Percentiles rank a stretch among this genome's conserved stretches.
phyloP scores from a whole-genome alignment of 164 flowering plant species.

The Hamamelis virginiana region DNA sequence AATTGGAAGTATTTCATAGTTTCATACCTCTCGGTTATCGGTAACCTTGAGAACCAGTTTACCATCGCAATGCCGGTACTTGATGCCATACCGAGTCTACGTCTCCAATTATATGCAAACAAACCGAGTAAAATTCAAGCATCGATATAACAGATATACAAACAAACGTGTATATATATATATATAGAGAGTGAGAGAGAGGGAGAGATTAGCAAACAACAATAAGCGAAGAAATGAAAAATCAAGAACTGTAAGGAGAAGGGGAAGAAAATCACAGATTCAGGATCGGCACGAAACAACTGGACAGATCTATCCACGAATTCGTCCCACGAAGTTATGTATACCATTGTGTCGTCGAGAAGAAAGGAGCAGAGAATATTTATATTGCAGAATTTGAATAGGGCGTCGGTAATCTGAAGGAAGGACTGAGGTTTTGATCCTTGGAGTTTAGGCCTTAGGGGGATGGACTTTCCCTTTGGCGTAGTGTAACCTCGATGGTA shows the following conservation, averaged over 20 bases:
- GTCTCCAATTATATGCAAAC: conserved; percentile 1
- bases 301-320: conserved; percentile 89
- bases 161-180: neutral
- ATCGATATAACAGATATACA: neutral
- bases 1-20: conserved; percentile 8
- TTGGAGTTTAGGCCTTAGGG: too few species aligned
- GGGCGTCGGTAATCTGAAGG: neutral
- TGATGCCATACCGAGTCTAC: conserved; percentile 78
- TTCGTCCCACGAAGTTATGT: conserved; percentile 88
- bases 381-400: neutral
- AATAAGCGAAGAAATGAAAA: neutral
- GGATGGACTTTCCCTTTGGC: too few species aligned
- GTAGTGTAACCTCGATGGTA: too few species aligned
- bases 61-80: conserved; percentile 89
- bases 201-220: neutral
- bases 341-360: conserved; percentile 59
- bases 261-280: conserved; percentile 45
- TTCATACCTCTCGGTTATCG: conserved; percentile 74
- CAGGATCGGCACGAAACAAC: conserved; percentile 81
- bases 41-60: conserved; percentile 96
- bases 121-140: neutral
- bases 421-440: neutral
- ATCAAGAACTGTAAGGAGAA: neutral
- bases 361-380: neutral
- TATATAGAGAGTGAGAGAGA: conserved; percentile 4